Evolutionary conservation across 768 basidiomycete genomes (phyloP), one percentile per base, ranked within the genome.

Genomic region (Glaciozyma antarctica): DNA sequence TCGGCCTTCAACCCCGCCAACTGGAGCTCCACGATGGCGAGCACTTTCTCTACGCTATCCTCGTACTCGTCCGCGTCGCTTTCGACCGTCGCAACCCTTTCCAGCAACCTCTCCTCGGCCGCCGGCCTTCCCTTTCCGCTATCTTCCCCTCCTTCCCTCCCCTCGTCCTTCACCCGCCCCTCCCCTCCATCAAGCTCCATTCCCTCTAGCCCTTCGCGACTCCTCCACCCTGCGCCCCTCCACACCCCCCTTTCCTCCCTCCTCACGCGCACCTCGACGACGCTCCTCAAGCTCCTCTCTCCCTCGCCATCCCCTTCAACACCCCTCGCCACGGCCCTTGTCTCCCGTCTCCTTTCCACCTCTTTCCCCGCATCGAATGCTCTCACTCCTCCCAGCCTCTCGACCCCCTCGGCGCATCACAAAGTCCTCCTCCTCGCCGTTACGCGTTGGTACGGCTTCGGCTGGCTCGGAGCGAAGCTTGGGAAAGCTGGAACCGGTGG

Each of bases 381-480:
- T 51, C 22, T 16, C 2, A 9, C 49, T 22, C 15, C 49, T 16
- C 26, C 49, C 9, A 5, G n/a, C n/a, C 24, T 13, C 55, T 56
- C 55, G 32, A 21, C 17, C 21, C 30, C 16, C 7, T 5, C 30
- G 10, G 32, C 30, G 32, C 55, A 56, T n/a, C 55, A 22, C 17
- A 56, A 56, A 24, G n/a, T 56, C 55, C 55, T 56, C 9, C 55
- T 56, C 21, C 55, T 56, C 55, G 55, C 30, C 38, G 21, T 56
- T 0, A 22, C 38, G 4, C 55, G 55, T 5, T 56, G 55, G 55
- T 56, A 22, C 21, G 34, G 34, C 22, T 56, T 56, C 13, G 16
- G 34, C 38, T 56, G 55, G 55, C 55, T 56, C 38, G 55, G 55
- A 17, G n/a, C 30, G 9, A 41, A 41, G 15, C 30, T 56, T 38